Evolutionary conservation across 495 filamentous ascomycete species (phyloP).

Genomic region (Hypoxylon intermedium): DNA sequence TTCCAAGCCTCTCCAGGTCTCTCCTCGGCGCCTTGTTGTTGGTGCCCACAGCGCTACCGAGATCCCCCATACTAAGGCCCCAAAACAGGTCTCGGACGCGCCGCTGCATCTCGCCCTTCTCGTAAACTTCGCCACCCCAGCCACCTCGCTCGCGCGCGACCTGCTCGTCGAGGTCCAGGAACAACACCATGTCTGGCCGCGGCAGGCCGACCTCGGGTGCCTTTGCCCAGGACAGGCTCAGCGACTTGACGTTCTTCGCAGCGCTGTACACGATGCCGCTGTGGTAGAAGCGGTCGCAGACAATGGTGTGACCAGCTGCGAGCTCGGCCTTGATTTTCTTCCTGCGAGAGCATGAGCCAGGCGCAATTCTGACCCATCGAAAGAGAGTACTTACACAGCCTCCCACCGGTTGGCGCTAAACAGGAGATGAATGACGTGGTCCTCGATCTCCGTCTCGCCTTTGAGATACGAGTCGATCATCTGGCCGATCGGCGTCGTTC

Average conservation of each 20-base stretch:
- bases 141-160: slow-evolving; percentile 78
- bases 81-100: slow-evolving; percentile 79
- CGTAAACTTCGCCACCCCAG: slow-evolving; percentile 88
- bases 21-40: slow-evolving; percentile 20
- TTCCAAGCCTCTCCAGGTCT: slow-evolving; percentile 29
- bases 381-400: slow-evolving; percentile 57
- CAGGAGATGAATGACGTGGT: slow-evolving; percentile 92
- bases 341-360: slow-evolving; percentile 40
- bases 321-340: slow-evolving; percentile 68
- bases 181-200: slow-evolving; percentile 84
- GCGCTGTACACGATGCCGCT: slow-evolving; percentile 93
- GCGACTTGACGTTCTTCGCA: slow-evolving; percentile 77
- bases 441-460: slow-evolving; percentile 75
- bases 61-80: slow-evolving; percentile 56
- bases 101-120: slow-evolving; percentile 81
- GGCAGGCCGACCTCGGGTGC: slow-evolving; percentile 87
- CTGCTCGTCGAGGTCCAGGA: slow-evolving; percentile 78
- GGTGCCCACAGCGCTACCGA: slow-evolving; percentile 39
- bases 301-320: slow-evolving; percentile 69
- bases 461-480: slow-evolving; percentile 90
- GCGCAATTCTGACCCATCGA: neutral
- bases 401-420: slow-evolving; percentile 99
- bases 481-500: slow-evolving; percentile 85
- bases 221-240: slow-evolving; percentile 78
- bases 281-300: slow-evolving; percentile 94